Evolutionary conservation across 2,329 filamentous ascomycete species (phyloP).

Genomic region (Ceratocystis variospora): DNA sequence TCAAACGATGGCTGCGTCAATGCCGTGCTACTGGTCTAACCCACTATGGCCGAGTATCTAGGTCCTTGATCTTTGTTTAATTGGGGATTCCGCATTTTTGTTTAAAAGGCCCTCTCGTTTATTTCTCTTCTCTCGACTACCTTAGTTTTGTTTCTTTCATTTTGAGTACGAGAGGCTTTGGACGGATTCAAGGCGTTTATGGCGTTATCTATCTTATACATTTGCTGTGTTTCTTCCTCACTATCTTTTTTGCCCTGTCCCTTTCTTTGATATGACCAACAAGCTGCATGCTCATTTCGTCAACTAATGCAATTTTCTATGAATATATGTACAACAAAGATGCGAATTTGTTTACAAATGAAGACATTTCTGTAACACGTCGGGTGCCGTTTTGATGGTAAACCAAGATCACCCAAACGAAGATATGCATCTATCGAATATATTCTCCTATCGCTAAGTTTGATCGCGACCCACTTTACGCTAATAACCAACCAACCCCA

Average conservation of each 20-base stretch:
- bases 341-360: no score
- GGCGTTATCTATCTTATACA: slow-evolving; percentile 13
- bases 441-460: not conserved
- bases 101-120: slow-evolving; percentile 1
- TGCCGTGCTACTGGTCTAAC: slow-evolving; percentile 27
- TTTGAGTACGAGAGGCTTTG: slow-evolving; percentile 7
- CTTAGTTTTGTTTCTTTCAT: slow-evolving; percentile 11
- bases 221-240: not conserved
- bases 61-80: not conserved
- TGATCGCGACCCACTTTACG: not conserved
- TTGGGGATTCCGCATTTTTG: not conserved
- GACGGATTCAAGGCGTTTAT: slow-evolving; percentile 17
- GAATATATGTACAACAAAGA: not conserved
- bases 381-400: no score
- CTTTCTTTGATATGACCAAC: not conserved
- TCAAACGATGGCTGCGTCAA: slow-evolving; percentile 37
- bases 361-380: no score
- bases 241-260: not conserved
- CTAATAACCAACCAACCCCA: not conserved
- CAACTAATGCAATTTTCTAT: not conserved
- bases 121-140: not conserved
- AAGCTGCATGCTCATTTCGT: not conserved
- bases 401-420: not conserved
- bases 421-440: not conserved
- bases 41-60: not conserved